Conservation (phyloP, 768 basidiomycete species). For the Astraeus odoratus region DNA sequence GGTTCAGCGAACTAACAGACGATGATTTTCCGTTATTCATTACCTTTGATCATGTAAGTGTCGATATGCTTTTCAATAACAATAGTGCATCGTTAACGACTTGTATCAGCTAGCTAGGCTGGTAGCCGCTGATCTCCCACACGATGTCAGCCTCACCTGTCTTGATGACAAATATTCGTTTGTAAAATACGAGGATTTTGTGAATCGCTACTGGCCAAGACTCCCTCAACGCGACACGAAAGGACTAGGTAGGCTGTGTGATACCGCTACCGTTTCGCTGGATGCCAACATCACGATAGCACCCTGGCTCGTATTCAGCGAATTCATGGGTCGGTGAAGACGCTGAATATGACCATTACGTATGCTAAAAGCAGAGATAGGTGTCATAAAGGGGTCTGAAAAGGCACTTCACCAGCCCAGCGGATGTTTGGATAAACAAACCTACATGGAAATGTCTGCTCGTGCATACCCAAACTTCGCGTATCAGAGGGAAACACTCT, state of each 20-base stretch:
- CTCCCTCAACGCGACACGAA: constrained; percentile 42
- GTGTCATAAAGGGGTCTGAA: constrained; percentile 46
- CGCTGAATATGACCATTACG: background rate
- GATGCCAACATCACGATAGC: constrained; percentile 29
- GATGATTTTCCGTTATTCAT: constrained; percentile 59
- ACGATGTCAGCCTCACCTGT: background rate
- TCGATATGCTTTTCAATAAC: background rate
- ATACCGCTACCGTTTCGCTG: too few relatives aligned
- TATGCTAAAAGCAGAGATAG: constrained; percentile 13
- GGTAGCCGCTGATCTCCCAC: constrained; percentile 4
- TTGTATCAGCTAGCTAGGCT: constrained; percentile 5
- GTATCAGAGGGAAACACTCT: constrained; percentile 36
- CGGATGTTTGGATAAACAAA: constrained; percentile 32
- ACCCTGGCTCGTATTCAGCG: constrained; percentile 49
- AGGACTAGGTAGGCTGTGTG: constrained; percentile 51
- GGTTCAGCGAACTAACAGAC: constrained; percentile 47
- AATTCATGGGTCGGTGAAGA: constrained; percentile 45
- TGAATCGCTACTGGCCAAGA: constrained; percentile 46
- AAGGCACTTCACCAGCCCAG: too few relatives aligned
- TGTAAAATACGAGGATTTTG: constrained; percentile 40
- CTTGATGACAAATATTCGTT: constrained; percentile 5
- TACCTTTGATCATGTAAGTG: constrained; percentile 49
- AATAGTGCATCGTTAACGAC: background rate
- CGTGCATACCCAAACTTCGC: constrained; percentile 49
- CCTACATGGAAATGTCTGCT: constrained; percentile 41